Evolutionary conservation across 306 rosid species (phyloP), one percentile per base, ranked within the genome.

Genomic region (Corylus americana): DNA sequence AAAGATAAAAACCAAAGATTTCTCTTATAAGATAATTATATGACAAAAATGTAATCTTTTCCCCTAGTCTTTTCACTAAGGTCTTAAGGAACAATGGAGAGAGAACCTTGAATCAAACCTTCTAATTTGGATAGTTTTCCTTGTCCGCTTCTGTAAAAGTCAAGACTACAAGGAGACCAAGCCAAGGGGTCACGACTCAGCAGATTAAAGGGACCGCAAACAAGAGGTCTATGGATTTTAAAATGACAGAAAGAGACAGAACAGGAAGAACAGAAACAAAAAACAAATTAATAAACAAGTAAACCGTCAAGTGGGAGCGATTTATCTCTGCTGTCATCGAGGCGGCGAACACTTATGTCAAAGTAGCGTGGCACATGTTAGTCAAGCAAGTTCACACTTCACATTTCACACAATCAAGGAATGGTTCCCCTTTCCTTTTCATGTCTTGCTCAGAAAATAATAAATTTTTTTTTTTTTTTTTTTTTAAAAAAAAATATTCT

Each of bases 361-460:
- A 70, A 14, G 70, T 48, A 22, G 62, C 51, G 20, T 22, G 75
- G 80, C 66, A 74, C 22, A 10, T 62, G 11, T 16, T 39, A 74
- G 82, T 77, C 83, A 44, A 45, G 20, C 57, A 50, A 6, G 75
- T 78, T 81, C 80, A 78, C 73, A 74, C 61, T 75, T 42, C 45
- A 35, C 39, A 35, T 2, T 0, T 4, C 70, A 64, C 37, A 74
- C 72, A 79, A 47, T 51, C 37, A 31, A 13, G 11, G 45, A 31
- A 63, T 31, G 14, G 70, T 42, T 42, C 8, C 45, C 45, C 45
- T 42, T 5, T 42, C 45, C 8, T 42, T 42, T 42, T 42, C 44
- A 31, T 1, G 35, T 31, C 2, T 31, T 1, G 35, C 35, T 31
- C 45, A 42, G 45, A 42, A 42, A 6, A 39, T 39, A 39, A 22